Percentiles rank a stretch among this genome's conserved stretches.
phyloP scores from a whole-genome alignment of 371 early-diverging fungal genomes.

The Apophysomyces sp. region DNA sequence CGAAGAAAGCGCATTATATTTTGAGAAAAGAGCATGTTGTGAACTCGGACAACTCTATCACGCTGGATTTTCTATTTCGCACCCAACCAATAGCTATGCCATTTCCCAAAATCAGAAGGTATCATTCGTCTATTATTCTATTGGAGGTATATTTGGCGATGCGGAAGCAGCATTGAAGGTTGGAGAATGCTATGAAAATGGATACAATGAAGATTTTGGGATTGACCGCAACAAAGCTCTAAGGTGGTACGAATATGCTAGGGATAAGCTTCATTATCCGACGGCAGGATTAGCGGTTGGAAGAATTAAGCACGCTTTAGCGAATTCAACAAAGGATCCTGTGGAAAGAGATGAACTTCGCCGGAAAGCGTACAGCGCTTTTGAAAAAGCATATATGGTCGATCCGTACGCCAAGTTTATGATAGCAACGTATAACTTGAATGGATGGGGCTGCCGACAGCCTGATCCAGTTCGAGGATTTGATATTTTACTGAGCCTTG shows the following conservation, averaged over 20 bases:
- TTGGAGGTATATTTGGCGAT: not conserved
- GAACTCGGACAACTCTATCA: not conserved
- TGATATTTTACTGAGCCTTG: conserved; percentile 9
- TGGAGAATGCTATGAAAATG: conserved; percentile 13
- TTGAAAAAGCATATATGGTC: conserved; percentile 1
- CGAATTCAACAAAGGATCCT: not conserved
- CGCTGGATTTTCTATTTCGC: not conserved
- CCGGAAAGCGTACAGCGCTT: conserved; percentile 11
- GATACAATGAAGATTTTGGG: not conserved
- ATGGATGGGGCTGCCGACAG: conserved; percentile 15
- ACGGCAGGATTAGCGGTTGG: conserved; percentile 9
- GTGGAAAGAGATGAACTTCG: not conserved
- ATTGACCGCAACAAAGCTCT: conserved; percentile 4
- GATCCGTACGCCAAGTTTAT: conserved; percentile 15
- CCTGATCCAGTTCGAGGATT: conserved; percentile 12
- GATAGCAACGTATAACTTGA: conserved; percentile 23
- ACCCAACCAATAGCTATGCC: not conserved
- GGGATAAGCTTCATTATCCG: not conserved
- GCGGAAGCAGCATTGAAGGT: not conserved
- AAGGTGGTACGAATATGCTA: not conserved
- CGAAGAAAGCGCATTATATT: not conserved
- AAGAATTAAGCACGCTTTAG: conserved; percentile 13
- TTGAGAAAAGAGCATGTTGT: not conserved
- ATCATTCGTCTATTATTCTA: conserved; percentile 9
- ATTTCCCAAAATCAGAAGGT: conserved; percentile 10